These are phyloP conservation scores for Lachancea sp. DNA, from an alignment of 805 yeast genomes.

Conservation along the genomic window DNA sequence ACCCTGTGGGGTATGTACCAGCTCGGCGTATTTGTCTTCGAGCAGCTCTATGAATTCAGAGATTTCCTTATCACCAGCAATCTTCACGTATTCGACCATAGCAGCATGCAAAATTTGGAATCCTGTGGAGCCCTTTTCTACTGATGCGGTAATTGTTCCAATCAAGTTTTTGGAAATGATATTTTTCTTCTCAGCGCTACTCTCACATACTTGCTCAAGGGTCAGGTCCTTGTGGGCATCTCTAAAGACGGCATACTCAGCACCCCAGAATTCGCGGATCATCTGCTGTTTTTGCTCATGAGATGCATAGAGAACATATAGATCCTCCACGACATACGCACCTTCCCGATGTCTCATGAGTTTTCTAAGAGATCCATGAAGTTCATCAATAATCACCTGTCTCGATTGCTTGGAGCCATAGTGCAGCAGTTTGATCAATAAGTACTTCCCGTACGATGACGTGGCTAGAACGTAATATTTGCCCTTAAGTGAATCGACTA, in stretches of 20 bases:
- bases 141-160: constrained; percentile 83
- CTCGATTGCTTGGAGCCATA: constrained; percentile 84
- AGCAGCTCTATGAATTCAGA: constrained; percentile 77
- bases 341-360: constrained; percentile 97
- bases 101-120: constrained; percentile 95
- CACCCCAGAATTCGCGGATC: constrained; percentile 95
- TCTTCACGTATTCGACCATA: constrained; percentile 78
- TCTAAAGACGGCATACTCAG: constrained; percentile 86
- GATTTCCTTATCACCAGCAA: constrained; percentile 59
- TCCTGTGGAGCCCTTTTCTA: constrained; percentile 93
- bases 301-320: constrained; percentile 76
- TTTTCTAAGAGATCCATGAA: constrained; percentile 86
- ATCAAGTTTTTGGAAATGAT: constrained; percentile 67
- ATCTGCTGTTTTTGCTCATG: constrained; percentile 82
- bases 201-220: constrained; percentile 58
- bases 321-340: constrained; percentile 94
- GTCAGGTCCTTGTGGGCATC: constrained; percentile 60
- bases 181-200: constrained; percentile 70
- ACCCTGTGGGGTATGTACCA: constrained; percentile 94
- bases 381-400: constrained; percentile 66
- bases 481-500: constrained; percentile 66
- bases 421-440: constrained; percentile 80
- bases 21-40: constrained; percentile 84
- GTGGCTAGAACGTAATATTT: constrained; percentile 78
- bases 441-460: constrained; percentile 87